Conservation (phyloP, 345 rosid species). For the Populus ilicifolia region DNA sequence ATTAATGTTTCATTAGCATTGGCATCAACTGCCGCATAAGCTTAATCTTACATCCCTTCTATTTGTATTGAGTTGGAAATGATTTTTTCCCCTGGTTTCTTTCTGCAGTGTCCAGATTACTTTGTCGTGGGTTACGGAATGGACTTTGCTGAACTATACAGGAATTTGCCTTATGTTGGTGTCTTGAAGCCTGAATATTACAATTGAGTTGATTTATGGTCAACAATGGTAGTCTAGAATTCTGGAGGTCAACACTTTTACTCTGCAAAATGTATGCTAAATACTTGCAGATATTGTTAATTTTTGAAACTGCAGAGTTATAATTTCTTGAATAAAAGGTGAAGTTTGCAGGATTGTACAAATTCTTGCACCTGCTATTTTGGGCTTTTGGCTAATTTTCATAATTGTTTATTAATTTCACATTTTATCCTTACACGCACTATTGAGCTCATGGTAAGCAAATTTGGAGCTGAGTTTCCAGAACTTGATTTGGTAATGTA, state of each 20-base stretch:
- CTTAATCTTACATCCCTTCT: neutral
- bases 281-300: neutral
- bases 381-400: neutral
- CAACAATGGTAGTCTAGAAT: neutral
- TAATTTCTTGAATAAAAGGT: neutral
- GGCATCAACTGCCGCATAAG: neutral
- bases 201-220: conserved; percentile 22
- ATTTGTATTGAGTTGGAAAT: neutral
- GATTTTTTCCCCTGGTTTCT: neutral
- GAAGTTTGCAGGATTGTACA: neutral
- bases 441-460: neutral
- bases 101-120: conserved; percentile 75
- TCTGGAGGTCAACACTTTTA: conserved; percentile 2
- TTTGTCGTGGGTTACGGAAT: conserved; percentile 92
- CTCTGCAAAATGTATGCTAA: neutral
- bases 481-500: too few species aligned
- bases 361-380: neutral
- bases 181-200: conserved; percentile 74
- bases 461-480: too few species aligned
- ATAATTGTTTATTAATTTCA: too few species aligned
- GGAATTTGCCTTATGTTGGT: conserved; percentile 86
- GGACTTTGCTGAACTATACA: conserved; percentile 84
- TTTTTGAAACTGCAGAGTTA: neutral
- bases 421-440: neutral
- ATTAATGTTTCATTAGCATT: neutral